Percentiles rank a stretch among this genome's conserved stretches.
Evolutionary conservation across 2,329 filamentous ascomycete species (phyloP).

Genomic region (Talaromyces marneffei): DNA sequence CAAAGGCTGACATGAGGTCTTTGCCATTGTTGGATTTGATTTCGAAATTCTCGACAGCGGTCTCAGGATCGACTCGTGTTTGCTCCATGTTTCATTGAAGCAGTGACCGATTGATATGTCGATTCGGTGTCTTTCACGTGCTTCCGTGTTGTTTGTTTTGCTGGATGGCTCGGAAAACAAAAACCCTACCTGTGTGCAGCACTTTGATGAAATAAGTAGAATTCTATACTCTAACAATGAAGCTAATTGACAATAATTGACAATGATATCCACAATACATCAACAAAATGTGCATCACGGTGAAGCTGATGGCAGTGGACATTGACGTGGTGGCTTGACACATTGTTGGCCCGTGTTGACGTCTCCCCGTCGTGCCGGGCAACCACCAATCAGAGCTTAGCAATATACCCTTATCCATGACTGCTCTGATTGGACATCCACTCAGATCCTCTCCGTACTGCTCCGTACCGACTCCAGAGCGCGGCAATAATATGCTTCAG

Average conservation of each 20-base stretch:
- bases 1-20: conserved; percentile 2
- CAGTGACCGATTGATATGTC: background rate
- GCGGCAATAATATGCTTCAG: too few relatives aligned
- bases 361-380: background rate
- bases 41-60: background rate
- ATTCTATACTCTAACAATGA: background rate
- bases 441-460: too few relatives aligned
- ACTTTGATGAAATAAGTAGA: too few relatives aligned
- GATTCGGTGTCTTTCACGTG: background rate
- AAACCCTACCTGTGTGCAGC: background rate
- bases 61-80: background rate
- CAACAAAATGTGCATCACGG: background rate
- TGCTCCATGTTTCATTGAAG: background rate
- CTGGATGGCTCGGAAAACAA: background rate
- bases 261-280: background rate
- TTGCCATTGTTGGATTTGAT: background rate
- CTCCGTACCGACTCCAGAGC: too few relatives aligned
- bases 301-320: background rate
- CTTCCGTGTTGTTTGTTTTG: background rate
- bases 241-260: background rate
- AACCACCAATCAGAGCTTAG: background rate
- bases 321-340: background rate
- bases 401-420: background rate
- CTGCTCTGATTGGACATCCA: background rate
- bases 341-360: background rate